phyloP scores from a whole-genome alignment of 768 basidiomycete genomes.

The Podaxis pistillaris region DNA sequence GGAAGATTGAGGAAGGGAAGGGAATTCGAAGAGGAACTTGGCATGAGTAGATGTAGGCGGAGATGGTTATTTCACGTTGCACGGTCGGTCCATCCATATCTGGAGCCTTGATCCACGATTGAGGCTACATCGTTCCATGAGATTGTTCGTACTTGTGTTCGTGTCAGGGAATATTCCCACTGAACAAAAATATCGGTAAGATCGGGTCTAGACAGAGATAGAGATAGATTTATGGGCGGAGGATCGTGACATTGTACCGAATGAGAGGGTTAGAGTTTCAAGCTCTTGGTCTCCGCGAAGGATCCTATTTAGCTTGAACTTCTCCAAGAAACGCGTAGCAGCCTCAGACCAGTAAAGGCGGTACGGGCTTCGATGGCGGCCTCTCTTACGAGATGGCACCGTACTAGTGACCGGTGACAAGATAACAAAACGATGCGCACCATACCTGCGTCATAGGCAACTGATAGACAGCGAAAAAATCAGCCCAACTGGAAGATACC shows the following conservation, averaged over 20 bases:
- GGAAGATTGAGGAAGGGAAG: neutral
- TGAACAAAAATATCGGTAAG: neutral
- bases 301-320: neutral
- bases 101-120: neutral
- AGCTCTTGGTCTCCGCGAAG: slow-evolving; percentile 7
- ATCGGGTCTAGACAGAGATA: neutral
- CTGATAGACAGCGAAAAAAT: neutral
- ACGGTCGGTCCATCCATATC: neutral
- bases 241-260: slow-evolving; percentile 8
- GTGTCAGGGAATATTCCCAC: neutral
- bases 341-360: neutral
- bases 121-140: neutral
- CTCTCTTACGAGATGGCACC: neutral
- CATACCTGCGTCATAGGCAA: neutral
- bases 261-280: neutral
- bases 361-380: neutral
- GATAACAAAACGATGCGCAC: neutral
- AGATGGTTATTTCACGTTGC: neutral
- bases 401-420: neutral
- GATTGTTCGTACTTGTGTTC: neutral
- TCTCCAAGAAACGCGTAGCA: neutral
- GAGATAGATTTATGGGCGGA: neutral
- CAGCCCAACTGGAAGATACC: neutral
- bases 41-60: slow-evolving; percentile 5
- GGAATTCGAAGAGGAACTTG: neutral